These are phyloP conservation scores for Penicillium oxalicum DNA, from an alignment of 2,329 filamentous ascomycete species.

Conservation along the genomic window DNA sequence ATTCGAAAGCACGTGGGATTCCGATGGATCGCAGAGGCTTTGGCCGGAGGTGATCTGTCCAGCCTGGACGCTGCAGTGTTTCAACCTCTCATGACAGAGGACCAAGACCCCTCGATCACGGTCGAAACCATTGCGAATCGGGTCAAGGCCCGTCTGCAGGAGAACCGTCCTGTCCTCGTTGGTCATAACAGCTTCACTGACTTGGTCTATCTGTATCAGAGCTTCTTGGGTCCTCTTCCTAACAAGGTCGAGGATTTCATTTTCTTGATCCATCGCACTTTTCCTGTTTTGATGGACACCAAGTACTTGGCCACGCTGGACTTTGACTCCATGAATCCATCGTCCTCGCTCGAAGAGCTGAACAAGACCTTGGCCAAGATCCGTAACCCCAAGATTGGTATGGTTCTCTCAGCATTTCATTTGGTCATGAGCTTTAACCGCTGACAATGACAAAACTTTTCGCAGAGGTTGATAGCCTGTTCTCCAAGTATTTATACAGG, in stretches of 20 bases:
- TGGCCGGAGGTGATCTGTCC: slow-evolving; percentile 39
- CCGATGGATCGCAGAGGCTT: slow-evolving; percentile 44
- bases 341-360: slow-evolving; percentile 29
- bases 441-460: slow-evolving; percentile 11
- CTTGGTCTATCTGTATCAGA: slow-evolving; percentile 55
- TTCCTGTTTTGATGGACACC: slow-evolving; percentile 56
- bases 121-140: slow-evolving; percentile 25
- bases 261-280: slow-evolving; percentile 46
- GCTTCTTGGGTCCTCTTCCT: slow-evolving; percentile 55
- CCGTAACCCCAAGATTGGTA: slow-evolving; percentile 28
- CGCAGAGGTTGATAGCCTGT: slow-evolving; percentile 26
- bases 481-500: slow-evolving; percentile 26
- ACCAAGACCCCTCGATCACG: slow-evolving; percentile 15
- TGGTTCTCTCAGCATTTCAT: slow-evolving; percentile 1
- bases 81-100: slow-evolving; percentile 15
- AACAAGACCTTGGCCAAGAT: slow-evolving; percentile 22
- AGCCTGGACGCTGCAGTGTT: slow-evolving; percentile 32
- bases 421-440: background rate
- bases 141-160: slow-evolving; percentile 39
- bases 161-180: slow-evolving; percentile 48
- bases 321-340: slow-evolving; percentile 47
- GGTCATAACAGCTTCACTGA: slow-evolving; percentile 61
- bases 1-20: slow-evolving; percentile 38
- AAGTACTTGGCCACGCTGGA: slow-evolving; percentile 58
- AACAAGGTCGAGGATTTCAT: slow-evolving; percentile 52